phyloP scores from a whole-genome alignment of 2,329 filamentous ascomycete species.

The Trichophyton verrucosum region DNA sequence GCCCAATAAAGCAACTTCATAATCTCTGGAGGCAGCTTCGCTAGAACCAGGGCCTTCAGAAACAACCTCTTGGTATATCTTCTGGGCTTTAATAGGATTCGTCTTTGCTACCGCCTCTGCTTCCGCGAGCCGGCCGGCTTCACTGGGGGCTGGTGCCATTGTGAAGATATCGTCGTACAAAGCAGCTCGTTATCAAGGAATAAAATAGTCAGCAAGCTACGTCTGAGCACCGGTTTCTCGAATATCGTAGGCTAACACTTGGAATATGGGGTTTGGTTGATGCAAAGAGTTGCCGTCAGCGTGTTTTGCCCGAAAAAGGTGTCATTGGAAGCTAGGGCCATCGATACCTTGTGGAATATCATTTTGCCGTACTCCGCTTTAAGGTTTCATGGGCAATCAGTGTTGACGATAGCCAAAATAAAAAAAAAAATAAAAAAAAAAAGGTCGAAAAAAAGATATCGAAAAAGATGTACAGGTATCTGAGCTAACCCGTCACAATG shows the following conservation, averaged over 20 bases:
- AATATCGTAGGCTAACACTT: background rate
- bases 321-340: background rate
- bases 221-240: background rate
- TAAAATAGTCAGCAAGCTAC: background rate
- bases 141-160: conserved; percentile 41
- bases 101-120: conserved; percentile 72
- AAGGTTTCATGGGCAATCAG: background rate
- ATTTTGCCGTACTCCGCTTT: background rate
- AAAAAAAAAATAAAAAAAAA: background rate
- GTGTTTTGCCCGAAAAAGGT: background rate
- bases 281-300: background rate
- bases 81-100: conserved; percentile 72
- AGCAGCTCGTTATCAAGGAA: background rate
- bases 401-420: background rate
- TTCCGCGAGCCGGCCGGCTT: conserved; percentile 64
- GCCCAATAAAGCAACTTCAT: conserved; percentile 76
- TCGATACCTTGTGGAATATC: background rate
- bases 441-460: background rate
- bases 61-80: conserved; percentile 79
- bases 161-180: conserved; percentile 10
- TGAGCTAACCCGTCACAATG: background rate
- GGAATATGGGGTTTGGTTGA: background rate
- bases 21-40: conserved; percentile 79
- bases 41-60: conserved; percentile 71
- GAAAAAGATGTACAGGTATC: background rate